These are phyloP conservation scores for Solanum paucissectum DNA, from an alignment of 257 asterid genomes.

Conservation along the genomic window DNA sequence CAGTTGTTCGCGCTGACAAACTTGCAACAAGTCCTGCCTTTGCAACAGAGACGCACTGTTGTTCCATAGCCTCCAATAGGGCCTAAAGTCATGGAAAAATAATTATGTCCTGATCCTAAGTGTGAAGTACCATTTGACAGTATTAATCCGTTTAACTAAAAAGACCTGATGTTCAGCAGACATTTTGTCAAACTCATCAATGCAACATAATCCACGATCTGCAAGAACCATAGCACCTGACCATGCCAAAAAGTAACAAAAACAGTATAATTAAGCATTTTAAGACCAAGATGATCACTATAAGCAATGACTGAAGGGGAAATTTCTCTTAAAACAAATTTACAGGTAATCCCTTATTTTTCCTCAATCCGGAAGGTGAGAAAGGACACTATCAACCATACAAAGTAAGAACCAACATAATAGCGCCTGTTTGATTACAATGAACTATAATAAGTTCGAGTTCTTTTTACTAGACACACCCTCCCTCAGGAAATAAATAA, in stretches of 20 bases:
- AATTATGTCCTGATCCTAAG: conserved; percentile 6
- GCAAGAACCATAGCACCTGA: conserved; percentile 99
- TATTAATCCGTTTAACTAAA: background rate
- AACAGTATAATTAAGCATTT: background rate
- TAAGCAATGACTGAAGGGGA: background rate
- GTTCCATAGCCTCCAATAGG: conserved; percentile 97
- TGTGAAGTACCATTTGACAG: conserved; percentile 5
- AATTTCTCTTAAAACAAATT: background rate
- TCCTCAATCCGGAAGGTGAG: background rate
- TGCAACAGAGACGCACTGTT: conserved; percentile 97
- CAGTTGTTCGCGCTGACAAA: conserved; percentile 90
- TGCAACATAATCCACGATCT: conserved; percentile 93
- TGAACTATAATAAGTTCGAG: background rate
- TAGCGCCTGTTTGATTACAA: background rate
- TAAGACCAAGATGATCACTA: background rate
- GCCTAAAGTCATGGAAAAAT: conserved; percentile 42
- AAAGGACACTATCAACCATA: background rate
- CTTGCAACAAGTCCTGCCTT: conserved; percentile 99
- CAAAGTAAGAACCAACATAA: background rate
- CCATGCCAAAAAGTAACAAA: background rate
- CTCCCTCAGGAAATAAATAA: background rate
- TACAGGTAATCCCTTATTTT: background rate
- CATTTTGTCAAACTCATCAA: conserved; percentile 98
- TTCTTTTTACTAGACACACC: background rate
- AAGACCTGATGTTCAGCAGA: conserved; percentile 92